phyloP scores from a whole-genome alignment of 78 protist genomes.

The Dictyostelium purpureum region DNA sequence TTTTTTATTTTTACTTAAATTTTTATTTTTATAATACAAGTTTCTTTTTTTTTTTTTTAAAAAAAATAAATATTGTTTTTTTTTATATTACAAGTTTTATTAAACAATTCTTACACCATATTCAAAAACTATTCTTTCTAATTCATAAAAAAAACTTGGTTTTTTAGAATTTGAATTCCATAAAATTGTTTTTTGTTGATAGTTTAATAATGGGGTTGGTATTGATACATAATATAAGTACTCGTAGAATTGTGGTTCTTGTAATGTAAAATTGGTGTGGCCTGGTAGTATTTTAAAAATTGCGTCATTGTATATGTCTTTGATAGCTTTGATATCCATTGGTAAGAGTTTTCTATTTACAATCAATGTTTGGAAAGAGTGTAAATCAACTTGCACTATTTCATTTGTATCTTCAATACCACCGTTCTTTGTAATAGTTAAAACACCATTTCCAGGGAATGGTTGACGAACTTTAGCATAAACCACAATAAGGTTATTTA shows the following conservation, averaged over 20 bases:
- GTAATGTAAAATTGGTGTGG: not conserved
- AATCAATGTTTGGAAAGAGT: not conserved
- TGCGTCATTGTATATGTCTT: not conserved
- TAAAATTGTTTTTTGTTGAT: not conserved
- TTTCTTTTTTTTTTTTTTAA: not conserved
- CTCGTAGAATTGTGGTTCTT: not conserved
- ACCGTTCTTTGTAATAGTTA: not conserved
- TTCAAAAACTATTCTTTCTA: not conserved
- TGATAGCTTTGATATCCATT: not conserved
- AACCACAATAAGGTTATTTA: not conserved
- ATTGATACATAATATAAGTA: not conserved
- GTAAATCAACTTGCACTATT: not conserved
- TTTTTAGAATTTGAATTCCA: not conserved
- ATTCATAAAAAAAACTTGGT: not conserved
- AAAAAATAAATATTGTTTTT: not conserved
- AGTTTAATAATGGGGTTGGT: not conserved
- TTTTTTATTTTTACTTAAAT: not conserved
- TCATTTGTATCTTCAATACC: not conserved
- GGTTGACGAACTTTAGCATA: not conserved
- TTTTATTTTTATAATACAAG: not conserved
- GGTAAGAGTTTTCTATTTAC: not conserved
- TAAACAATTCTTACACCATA: constrained; percentile 1
- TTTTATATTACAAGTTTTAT: not conserved
- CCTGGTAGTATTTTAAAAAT: not conserved
- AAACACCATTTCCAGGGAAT: not conserved